phyloP scores from a whole-genome alignment of 345 rosid genomes.

The Citrus unshiu region DNA sequence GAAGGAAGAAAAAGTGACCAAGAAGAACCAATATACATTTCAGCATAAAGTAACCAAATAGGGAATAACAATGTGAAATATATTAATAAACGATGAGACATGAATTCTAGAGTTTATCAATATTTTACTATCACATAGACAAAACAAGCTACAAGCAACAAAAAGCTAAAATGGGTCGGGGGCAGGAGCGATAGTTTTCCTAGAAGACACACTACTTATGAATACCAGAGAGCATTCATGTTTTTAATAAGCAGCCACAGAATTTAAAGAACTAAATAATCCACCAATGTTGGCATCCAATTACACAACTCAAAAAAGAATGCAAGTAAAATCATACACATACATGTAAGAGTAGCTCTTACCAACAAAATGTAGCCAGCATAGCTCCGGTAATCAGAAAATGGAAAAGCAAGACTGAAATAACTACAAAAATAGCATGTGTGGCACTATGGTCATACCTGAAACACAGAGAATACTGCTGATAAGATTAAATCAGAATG shows the following conservation, averaged over 20 bases:
- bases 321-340: not conserved
- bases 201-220: not conserved
- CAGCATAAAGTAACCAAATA: not conserved
- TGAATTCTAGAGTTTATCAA: not conserved
- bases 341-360: conserved; percentile 24
- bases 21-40: not conserved
- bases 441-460: conserved; percentile 92
- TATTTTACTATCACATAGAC: not conserved
- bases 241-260: not conserved
- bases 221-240: not conserved
- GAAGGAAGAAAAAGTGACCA: not conserved
- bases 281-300: conserved; percentile 1
- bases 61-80: not conserved
- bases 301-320: conserved; percentile 1
- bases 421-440: conserved; percentile 76
- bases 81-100: not conserved
- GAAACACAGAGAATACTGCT: conserved; percentile 24
- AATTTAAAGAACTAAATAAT: not conserved
- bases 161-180: not conserved
- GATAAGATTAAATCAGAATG: conserved; percentile 1
- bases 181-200: not conserved
- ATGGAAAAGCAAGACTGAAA: conserved; percentile 76
- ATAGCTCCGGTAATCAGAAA: conserved; percentile 69
- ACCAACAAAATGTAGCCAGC: conserved; percentile 92
- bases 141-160: not conserved